Evolutionary conservation across 2,329 filamentous ascomycete species (phyloP), one percentile per base, ranked within the genome.

Genomic region (Ascochyta viciae-villosae): DNA sequence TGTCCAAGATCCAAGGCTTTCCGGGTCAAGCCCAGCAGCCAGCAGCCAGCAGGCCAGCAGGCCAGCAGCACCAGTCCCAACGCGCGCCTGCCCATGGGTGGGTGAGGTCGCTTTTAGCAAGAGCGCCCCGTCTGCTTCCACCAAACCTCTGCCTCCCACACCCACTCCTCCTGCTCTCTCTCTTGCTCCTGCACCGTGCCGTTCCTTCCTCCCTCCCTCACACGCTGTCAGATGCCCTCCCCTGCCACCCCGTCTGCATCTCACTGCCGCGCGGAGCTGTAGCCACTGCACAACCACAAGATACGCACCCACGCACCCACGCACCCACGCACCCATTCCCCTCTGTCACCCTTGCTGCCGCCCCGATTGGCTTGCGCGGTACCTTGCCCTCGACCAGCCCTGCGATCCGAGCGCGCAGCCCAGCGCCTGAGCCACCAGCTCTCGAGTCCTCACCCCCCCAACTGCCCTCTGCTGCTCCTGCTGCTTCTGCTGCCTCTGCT

Each of bases 361-460:
- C 57, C 53, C 54, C 61, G 47, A 58, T 62, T 59, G 58, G 59
- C 53, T 42, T 53, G 41, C 58, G 52, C 50, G 41, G 53, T 50
- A 46, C 48, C 46, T 58, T 53, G 55, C 54, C 54, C 48, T 57
- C 57, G 55, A 53, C 60, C 56, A 53, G 50, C 44, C 53, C 55
- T 56, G 57, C 61, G 57, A 62, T 60, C 63, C 62, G 52, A 64
- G 59, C 62, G 56, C 50, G 52, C 51, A 58, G 50, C 59, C 51
- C 51, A 54, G 51, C 51, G 45, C 51, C 52, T 55, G 46, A 55
- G 53, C 53, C 47, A 55, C 53, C 53, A 55, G 53, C 47, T 50
- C 49, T 63, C 61, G 56, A 60, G 62, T 60, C 61, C 65, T 57
- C 56, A 60, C 57, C 68, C 65, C 61, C 68, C 65, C 66, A 64